Percentiles rank a stretch among this genome's conserved stretches.
Evolutionary conservation across 1,284 basidiomycete genomes (phyloP).

Genomic region (Psilocybe mexicana): DNA sequence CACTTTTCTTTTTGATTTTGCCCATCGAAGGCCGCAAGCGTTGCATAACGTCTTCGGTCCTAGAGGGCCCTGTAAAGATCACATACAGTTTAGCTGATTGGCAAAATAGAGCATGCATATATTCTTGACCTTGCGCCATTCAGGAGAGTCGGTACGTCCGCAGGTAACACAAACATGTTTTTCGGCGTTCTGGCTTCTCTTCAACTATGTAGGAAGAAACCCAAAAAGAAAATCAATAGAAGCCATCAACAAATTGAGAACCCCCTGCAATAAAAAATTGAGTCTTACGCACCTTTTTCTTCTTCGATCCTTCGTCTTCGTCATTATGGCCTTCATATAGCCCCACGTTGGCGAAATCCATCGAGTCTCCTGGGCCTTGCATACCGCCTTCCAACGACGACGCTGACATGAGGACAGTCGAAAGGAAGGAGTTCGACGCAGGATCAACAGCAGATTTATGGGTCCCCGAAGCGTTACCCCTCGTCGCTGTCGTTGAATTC

Average conservation of each 20-base stretch:
- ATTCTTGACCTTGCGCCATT: constrained; percentile 73
- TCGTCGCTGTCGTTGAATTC: constrained; percentile 12
- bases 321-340: constrained; percentile 21
- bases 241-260: neutral
- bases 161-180: constrained; percentile 79
- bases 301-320: constrained; percentile 41
- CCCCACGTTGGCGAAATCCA: neutral
- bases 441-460: neutral
- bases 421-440: neutral
- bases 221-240: constrained; percentile 1
- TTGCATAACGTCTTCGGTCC: constrained; percentile 89
- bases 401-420: neutral
- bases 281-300: constrained; percentile 39
- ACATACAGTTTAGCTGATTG: neutral
- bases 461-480: neutral
- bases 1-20: constrained; percentile 52
- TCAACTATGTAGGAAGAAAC: constrained; percentile 33
- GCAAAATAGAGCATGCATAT: constrained; percentile 11
- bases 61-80: constrained; percentile 59
- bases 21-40: constrained; percentile 84
- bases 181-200: constrained; percentile 54
- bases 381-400: neutral
- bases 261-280: neutral
- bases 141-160: constrained; percentile 79
- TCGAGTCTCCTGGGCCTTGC: neutral